Percentiles rank a stretch among this genome's conserved stretches.
These are phyloP conservation scores for Hanseniaspora hatyaiensis DNA, from an alignment of 805 yeast genomes.

Conservation along the genomic window DNA sequence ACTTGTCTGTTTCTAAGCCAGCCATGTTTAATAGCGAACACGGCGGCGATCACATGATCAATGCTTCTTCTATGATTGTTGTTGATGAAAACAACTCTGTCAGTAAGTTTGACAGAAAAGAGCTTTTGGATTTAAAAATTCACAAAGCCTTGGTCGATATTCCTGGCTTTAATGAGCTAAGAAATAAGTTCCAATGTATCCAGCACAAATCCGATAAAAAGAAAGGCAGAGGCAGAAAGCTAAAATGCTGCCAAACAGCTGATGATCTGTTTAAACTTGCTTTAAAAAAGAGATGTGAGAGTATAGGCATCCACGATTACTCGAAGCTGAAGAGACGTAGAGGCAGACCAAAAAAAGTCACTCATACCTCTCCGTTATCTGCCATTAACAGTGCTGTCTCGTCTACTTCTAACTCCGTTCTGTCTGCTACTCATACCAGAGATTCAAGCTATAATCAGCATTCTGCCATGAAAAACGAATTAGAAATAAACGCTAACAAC, in stretches of 20 bases:
- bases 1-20: not conserved
- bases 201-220: not conserved
- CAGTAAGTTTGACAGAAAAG: not conserved
- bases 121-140: not conserved
- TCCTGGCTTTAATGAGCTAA: slow-evolving; percentile 7
- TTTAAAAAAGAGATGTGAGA: slow-evolving; percentile 7
- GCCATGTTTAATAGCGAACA: not conserved
- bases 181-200: slow-evolving; percentile 5
- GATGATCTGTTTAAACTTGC: slow-evolving; percentile 14
- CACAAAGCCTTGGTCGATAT: not conserved
- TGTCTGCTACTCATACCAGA: not conserved
- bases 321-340: slow-evolving; percentile 12
- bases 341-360: slow-evolving; percentile 14
- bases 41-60: not conserved
- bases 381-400: not conserved
- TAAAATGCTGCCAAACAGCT: slow-evolving; percentile 14
- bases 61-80: not conserved
- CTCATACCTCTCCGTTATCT: not conserved
- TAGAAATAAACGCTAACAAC: no score
- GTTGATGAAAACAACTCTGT: no score
- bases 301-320: slow-evolving; percentile 11
- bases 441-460: no score
- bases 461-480: no score
- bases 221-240: slow-evolving; percentile 14
- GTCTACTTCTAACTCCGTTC: not conserved